A percentile compares a stretch with the other conserved stretches of the same genome.
phyloP scores from a whole-genome alignment of 768 basidiomycete species.

The Lepiota venenata region DNA sequence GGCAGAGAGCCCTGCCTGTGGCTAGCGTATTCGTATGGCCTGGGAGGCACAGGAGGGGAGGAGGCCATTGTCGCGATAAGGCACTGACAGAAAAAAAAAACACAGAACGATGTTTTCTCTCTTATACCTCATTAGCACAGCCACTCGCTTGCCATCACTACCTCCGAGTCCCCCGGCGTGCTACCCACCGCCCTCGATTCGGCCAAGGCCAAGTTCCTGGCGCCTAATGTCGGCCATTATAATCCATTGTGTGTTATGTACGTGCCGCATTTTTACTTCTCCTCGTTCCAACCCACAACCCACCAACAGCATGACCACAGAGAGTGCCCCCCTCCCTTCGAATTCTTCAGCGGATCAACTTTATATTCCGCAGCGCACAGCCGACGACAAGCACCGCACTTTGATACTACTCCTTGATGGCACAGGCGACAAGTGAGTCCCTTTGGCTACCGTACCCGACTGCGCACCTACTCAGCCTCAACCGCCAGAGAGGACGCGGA shows the following conservation, averaged over 20 bases:
- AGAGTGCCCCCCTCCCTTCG: not conserved
- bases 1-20: slow-evolving; percentile 19
- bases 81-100: too few relatives aligned
- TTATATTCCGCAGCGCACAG: not conserved
- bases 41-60: slow-evolving; percentile 27
- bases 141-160: not conserved
- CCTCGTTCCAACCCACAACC: too few relatives aligned
- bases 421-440: slow-evolving; percentile 16
- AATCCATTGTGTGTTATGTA: too few relatives aligned
- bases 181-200: not conserved
- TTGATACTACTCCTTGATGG: slow-evolving; percentile 17
- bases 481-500: slow-evolving; percentile 6
- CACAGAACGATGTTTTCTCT: too few relatives aligned
- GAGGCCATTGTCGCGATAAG: not conserved
- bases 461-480: not conserved
- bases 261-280: too few relatives aligned
- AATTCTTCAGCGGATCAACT: not conserved
- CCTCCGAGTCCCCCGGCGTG: not conserved
- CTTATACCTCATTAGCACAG: too few relatives aligned
- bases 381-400: slow-evolving; percentile 2
- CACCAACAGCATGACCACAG: not conserved
- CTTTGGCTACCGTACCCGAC: not conserved
- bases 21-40: slow-evolving; percentile 14
- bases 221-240: too few relatives aligned
- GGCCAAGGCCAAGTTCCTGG: too few relatives aligned